Conservation (phyloP, 768 basidiomycete genomes). For the Mycena belliarum region DNA sequence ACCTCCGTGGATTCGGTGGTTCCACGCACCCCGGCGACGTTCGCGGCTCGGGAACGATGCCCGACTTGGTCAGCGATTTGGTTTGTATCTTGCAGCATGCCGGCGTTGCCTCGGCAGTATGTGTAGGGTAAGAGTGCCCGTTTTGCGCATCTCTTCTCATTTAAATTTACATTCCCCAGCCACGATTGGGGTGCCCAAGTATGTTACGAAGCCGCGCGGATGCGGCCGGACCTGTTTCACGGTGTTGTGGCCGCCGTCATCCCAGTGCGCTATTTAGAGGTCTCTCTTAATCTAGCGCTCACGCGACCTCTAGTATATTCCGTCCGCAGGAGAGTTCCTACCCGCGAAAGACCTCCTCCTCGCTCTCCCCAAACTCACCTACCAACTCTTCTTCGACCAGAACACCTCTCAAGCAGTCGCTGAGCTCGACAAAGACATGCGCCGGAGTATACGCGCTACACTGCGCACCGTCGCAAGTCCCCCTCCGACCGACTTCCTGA, state of each 20-base stretch:
- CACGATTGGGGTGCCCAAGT: slow-evolving; percentile 77
- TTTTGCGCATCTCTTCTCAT: neutral
- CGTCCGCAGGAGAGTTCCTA: slow-evolving; percentile 48
- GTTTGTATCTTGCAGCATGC: slow-evolving; percentile 61
- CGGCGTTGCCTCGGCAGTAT: slow-evolving; percentile 48
- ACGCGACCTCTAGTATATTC: slow-evolving; percentile 55
- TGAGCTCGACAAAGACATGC: slow-evolving; percentile 59
- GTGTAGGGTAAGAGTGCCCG: slow-evolving; percentile 57
- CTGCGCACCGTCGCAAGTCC: slow-evolving; percentile 54
- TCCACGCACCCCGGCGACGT: slow-evolving; percentile 68
- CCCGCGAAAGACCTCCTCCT: slow-evolving; percentile 43
- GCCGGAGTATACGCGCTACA: slow-evolving; percentile 58
- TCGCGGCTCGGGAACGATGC: slow-evolving; percentile 56
- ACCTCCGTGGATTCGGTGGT: slow-evolving; percentile 70
- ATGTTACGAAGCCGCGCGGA: slow-evolving; percentile 70
- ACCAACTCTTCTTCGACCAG: slow-evolving; percentile 63
- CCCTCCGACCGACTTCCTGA: slow-evolving; percentile 57
- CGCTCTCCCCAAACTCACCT: slow-evolving; percentile 54
- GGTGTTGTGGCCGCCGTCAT: slow-evolving; percentile 60
- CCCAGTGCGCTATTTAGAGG: slow-evolving; percentile 50
- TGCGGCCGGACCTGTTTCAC: slow-evolving; percentile 63
- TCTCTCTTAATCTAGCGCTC: neutral
- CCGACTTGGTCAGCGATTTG: slow-evolving; percentile 63
- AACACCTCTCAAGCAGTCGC: slow-evolving; percentile 46
- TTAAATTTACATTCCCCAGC: slow-evolving; percentile 30